Base-by-base conservation (phyloP, 2,329 filamentous ascomycete species). In the Elsinoe fawcettii region DNA sequence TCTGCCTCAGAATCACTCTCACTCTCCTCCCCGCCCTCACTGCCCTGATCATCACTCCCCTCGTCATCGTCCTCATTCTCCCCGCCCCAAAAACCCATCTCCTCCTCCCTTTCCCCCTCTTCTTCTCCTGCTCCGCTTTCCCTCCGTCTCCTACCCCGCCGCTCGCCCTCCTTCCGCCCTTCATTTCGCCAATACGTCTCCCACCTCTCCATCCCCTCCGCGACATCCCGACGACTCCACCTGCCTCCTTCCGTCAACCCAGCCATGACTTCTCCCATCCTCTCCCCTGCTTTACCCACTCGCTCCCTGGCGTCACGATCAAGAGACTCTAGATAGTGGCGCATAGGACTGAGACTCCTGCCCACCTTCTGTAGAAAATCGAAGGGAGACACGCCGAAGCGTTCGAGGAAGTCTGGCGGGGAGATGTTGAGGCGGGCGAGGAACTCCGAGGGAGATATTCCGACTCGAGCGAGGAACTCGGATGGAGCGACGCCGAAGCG, bases 351-450 rank as follows among this genome's bases (percentile, higher is more conserved):
- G 0, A 77, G 60, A 32, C 72, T 74, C 44, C 74, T 67, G 5
- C 71, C 72, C 22, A 77, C 70, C 0, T 74, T 70, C 51, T 76
- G 73, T 6, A 77, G 64, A 60, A 77, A 74, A 41, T 75, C 74
- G 58, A 75, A 74, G 0, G 75, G 70, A 4, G 71, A 71, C 18
- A 75, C 74, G 11, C 60, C 30, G 51, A 59, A 59, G 3, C 58
- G 49, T 23, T 59, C 58, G 9, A 56, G 22, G 18, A 56, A 56
- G 30, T 56, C 54, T 4, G 54, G 54, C 3, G 54, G 54, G 6
- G 54, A 56, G 14, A 56, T 56, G 20, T 56, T 56, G n/a, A 56
- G 39, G 12, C 53, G 32, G 18, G 44, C 30, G 20, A 54, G 44
- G 43, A 55, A 56, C 9, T 58, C 54, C 6, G 25, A 51, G 2